A percentile compares a stretch with the other conserved stretches of the same genome.
These are phyloP conservation scores for Pythium brassicae DNA, from an alignment of 352 stramenopile species.

Conservation along the genomic window DNA sequence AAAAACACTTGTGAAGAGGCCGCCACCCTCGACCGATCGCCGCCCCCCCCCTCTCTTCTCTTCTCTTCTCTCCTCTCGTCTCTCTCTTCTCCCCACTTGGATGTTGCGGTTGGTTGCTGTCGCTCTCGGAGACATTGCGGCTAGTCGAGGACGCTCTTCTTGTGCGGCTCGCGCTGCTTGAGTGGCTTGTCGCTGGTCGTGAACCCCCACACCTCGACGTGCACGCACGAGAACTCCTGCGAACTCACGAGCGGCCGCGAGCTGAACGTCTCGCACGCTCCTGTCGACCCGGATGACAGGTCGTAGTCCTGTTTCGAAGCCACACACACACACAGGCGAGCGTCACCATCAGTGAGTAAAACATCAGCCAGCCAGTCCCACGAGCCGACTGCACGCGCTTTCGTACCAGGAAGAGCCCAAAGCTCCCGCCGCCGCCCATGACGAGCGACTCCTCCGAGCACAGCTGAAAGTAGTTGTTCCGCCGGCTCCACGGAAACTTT, in stretches of 20 bases:
- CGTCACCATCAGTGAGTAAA: too few relatives aligned
- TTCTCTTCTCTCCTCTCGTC: not conserved
- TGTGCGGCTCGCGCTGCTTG: conserved; percentile 26
- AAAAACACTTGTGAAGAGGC: not conserved
- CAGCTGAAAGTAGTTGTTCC: conserved; percentile 91
- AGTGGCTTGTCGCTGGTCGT: conserved; percentile 52
- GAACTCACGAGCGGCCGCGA: conserved; percentile 70
- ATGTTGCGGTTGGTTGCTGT: not conserved
- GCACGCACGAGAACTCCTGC: conserved; percentile 76
- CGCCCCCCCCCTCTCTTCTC: not conserved
- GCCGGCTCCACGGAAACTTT: conserved; percentile 84
- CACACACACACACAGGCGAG: conserved; percentile 7
- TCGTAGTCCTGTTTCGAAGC: conserved; percentile 63
- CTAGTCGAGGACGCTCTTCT: conserved; percentile 74
- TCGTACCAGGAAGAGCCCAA: conserved; percentile 84
- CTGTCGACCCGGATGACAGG: conserved; percentile 76
- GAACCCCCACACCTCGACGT: conserved; percentile 87
- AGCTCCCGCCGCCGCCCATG: conserved; percentile 87
- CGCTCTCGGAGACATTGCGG: not conserved
- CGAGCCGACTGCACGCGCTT: too few relatives aligned
- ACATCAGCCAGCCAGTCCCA: not conserved
- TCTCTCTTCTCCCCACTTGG: not conserved
- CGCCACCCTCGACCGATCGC: not conserved
- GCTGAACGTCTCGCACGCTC: conserved; percentile 85
- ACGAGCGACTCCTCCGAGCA: conserved; percentile 88